Evolutionary conservation across 192 early-diverging fungal genomes (phyloP).

Genomic region (Coemansia sp.): DNA sequence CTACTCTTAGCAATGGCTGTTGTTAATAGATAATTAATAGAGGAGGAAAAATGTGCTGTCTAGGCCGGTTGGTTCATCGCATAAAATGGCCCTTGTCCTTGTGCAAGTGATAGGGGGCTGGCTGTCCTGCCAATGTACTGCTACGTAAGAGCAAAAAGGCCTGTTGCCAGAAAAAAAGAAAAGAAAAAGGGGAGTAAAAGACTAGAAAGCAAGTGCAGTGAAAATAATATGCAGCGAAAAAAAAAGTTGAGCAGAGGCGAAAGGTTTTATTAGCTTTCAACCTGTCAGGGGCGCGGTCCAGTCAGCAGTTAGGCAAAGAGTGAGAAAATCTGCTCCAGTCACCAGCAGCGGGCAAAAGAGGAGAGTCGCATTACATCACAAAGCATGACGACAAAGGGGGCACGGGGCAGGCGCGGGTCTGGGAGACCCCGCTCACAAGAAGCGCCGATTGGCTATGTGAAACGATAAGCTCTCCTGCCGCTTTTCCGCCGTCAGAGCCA

Average conservation of each 20-base stretch:
- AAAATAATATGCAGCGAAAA: background rate
- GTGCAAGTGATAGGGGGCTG: slow-evolving; percentile 4
- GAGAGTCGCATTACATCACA: background rate
- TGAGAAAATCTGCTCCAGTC: background rate
- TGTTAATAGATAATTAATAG: slow-evolving; percentile 4
- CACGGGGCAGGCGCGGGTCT: background rate
- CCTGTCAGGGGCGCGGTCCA: background rate
- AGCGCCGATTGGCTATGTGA: background rate
- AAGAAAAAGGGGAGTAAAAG: slow-evolving; percentile 3
- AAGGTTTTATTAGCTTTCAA: background rate
- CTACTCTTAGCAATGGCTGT: background rate
- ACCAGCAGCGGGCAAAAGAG: background rate
- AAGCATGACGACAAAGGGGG: background rate
- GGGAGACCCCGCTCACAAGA: background rate
- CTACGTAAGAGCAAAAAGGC: slow-evolving; percentile 9
- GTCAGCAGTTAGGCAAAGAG: background rate
- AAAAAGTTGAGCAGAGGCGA: background rate
- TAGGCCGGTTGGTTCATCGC: slow-evolving; percentile 39
- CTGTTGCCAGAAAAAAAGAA: background rate
- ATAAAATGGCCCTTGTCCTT: slow-evolving; percentile 9
- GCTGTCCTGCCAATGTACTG: background rate
- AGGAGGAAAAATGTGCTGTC: slow-evolving; percentile 11
- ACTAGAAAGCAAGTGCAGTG: background rate
- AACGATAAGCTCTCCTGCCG: background rate
- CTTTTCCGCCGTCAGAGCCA: background rate